These are phyloP conservation scores for Penicillium coprophilum DNA, from an alignment of 495 filamentous ascomycete species.

Conservation along the genomic window DNA sequence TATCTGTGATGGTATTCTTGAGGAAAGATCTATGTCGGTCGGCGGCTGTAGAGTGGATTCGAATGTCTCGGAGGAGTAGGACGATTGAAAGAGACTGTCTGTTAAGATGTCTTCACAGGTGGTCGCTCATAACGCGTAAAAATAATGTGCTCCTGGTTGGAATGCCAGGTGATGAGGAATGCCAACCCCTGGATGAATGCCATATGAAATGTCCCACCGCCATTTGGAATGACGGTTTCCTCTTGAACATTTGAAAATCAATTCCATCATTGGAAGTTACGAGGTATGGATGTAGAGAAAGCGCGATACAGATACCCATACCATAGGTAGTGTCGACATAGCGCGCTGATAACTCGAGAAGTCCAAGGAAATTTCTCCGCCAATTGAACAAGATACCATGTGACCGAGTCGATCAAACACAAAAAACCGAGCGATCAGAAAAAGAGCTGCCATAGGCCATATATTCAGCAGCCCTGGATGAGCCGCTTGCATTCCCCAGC, in stretches of 20 bases:
- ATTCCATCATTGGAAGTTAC: slow-evolving; percentile 14
- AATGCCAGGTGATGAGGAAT: slow-evolving; percentile 43
- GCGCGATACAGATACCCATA: too few relatives aligned
- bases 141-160: slow-evolving; percentile 31
- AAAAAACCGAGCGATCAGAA: neutral
- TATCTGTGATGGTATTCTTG: neutral
- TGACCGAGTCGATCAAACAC: neutral
- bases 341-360: neutral
- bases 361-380: neutral
- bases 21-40: slow-evolving; percentile 5
- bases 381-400: neutral
- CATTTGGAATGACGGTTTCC: slow-evolving; percentile 31
- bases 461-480: neutral
- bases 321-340: neutral
- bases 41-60: slow-evolving; percentile 11
- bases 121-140: slow-evolving; percentile 28
- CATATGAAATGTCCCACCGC: slow-evolving; percentile 19
- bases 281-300: slow-evolving; percentile 7
- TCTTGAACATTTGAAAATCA: neutral
- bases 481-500: slow-evolving; percentile 16
- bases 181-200: slow-evolving; percentile 29
- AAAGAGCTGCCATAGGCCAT: neutral
- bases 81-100: slow-evolving; percentile 6
- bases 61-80: slow-evolving; percentile 9
- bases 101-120: neutral